A percentile compares a stretch with the other conserved stretches of the same genome.
These are phyloP conservation scores for Aspergillus ibericus DNA, from an alignment of 2,329 filamentous ascomycete genomes.

Conservation along the genomic window DNA sequence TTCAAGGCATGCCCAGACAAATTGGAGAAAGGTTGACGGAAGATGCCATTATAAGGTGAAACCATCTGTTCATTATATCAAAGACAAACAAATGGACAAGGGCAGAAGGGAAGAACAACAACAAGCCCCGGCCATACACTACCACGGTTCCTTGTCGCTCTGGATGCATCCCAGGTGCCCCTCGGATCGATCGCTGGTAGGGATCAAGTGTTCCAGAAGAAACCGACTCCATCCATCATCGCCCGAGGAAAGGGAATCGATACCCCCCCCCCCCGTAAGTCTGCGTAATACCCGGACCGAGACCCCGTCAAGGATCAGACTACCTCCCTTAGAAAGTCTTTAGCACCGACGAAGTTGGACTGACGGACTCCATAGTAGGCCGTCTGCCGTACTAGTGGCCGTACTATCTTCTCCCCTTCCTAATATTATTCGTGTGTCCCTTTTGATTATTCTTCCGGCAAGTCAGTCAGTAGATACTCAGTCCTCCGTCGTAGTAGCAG, in stretches of 20 bases:
- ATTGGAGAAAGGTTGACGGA: background rate
- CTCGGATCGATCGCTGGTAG: slow-evolving; percentile 14
- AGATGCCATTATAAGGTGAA: background rate
- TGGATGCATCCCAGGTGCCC: background rate
- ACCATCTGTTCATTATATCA: background rate
- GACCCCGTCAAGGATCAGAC: slow-evolving; percentile 2
- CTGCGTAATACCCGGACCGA: background rate
- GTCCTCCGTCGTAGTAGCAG: too few relatives aligned
- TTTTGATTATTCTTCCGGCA: slow-evolving; percentile 14
- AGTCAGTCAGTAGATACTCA: slow-evolving; percentile 5
- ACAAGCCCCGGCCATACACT: background rate
- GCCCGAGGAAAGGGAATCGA: background rate
- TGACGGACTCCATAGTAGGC: slow-evolving; percentile 11
- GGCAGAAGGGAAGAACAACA: background rate
- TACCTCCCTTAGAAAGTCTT: background rate
- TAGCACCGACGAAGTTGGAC: background rate
- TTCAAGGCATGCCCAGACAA: background rate
- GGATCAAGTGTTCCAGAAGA: slow-evolving; percentile 16
- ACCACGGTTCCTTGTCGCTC: background rate
- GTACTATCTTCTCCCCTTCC: slow-evolving; percentile 18
- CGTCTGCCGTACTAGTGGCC: slow-evolving; percentile 16
- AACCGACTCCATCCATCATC: slow-evolving; percentile 4
- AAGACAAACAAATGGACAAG: background rate
- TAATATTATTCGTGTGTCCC: slow-evolving; percentile 17
- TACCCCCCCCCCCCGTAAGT: background rate